Percentiles rank a stretch among this genome's conserved stretches.
phyloP scores from a whole-genome alignment of 108 stramenopile genomes.

The Epithemia pelagica region DNA sequence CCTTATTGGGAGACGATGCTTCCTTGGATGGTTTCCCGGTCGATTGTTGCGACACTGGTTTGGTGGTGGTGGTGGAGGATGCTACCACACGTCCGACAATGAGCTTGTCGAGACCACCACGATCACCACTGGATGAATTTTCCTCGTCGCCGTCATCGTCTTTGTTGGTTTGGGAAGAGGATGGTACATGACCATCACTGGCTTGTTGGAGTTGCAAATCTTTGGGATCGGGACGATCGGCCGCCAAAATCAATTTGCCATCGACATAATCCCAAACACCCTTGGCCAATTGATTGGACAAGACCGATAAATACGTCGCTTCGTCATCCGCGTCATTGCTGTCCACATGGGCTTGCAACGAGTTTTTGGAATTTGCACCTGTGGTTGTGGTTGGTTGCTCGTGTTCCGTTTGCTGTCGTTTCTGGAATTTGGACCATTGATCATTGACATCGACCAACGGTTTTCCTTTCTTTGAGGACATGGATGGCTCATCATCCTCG shows the following conservation, averaged over 20 bases:
- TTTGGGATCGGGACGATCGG: slow-evolving; percentile 45
- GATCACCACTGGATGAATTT: not conserved
- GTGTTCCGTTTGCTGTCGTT: not conserved
- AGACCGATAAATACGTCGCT: slow-evolving; percentile 3
- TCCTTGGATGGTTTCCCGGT: slow-evolving; percentile 28
- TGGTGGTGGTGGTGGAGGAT: not conserved
- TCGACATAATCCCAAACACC: slow-evolving; percentile 73
- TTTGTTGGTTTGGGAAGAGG: not conserved
- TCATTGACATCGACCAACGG: slow-evolving; percentile 8
- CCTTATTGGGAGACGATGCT: not conserved
- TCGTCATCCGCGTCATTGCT: not conserved
- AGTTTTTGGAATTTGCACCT: slow-evolving; percentile 11
- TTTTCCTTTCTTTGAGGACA: not conserved
- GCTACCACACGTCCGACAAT: slow-evolving; percentile 62
- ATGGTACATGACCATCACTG: not conserved
- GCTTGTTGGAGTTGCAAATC: too few species aligned
- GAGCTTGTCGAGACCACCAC: slow-evolving; percentile 46
- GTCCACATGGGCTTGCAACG: not conserved
- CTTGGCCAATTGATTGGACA: slow-evolving; percentile 29
- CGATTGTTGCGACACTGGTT: slow-evolving; percentile 22
- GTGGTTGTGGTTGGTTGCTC: too few species aligned
- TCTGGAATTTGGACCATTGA: not conserved
- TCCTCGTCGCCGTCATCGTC: not conserved
- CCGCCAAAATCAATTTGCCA: slow-evolving; percentile 70
- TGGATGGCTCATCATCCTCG: not conserved